Evolutionary conservation across 2,329 filamentous ascomycete species (phyloP).

Genomic region (Pseudofabraea citricarpa): DNA sequence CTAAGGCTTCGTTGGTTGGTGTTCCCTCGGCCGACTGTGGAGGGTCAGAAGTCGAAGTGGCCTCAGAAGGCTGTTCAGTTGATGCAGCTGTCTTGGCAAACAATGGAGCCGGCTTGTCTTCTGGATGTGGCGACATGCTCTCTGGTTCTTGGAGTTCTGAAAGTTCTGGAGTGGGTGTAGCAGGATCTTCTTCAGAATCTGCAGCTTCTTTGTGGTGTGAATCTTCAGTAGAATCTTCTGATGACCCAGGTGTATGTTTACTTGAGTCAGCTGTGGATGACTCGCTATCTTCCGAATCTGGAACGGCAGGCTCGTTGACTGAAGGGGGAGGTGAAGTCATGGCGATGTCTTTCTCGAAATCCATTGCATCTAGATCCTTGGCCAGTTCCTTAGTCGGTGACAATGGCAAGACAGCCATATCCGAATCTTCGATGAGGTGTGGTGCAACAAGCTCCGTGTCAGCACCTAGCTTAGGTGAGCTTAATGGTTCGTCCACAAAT

Average conservation of each 20-base stretch:
- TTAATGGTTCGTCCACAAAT: slow-evolving; percentile 74
- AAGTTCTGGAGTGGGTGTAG: slow-evolving; percentile 5
- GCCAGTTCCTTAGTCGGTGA: slow-evolving; percentile 44
- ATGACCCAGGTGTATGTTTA: slow-evolving; percentile 14
- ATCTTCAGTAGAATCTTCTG: slow-evolving; percentile 20
- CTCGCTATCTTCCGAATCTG: slow-evolving; percentile 12
- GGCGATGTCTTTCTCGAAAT: slow-evolving; percentile 20
- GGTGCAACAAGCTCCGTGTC: slow-evolving; percentile 49
- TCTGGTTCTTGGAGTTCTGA: slow-evolving; percentile 9
- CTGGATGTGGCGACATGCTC: slow-evolving; percentile 49
- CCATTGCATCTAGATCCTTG: slow-evolving; percentile 22
- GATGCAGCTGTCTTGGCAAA: slow-evolving; percentile 35
- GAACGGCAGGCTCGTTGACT: slow-evolving; percentile 8
- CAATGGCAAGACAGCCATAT: slow-evolving; percentile 52
- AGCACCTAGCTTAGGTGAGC: slow-evolving; percentile 60
- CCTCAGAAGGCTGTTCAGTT: slow-evolving; percentile 1
- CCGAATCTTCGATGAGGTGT: slow-evolving; percentile 50
- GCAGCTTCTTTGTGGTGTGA: slow-evolving; percentile 10
- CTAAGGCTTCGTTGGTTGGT: slow-evolving; percentile 17
- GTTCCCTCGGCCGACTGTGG: slow-evolving; percentile 17
- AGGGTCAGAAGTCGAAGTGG: slow-evolving; percentile 5
- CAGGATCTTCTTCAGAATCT: slow-evolving; percentile 4
- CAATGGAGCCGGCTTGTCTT: slow-evolving; percentile 65
- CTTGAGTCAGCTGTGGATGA: slow-evolving; percentile 7
- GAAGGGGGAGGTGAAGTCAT: slow-evolving; percentile 20